Evolutionary conservation across 1,284 basidiomycete species (phyloP), one percentile per base, ranked within the genome.

Genomic region (Xanthoconium separans): DNA sequence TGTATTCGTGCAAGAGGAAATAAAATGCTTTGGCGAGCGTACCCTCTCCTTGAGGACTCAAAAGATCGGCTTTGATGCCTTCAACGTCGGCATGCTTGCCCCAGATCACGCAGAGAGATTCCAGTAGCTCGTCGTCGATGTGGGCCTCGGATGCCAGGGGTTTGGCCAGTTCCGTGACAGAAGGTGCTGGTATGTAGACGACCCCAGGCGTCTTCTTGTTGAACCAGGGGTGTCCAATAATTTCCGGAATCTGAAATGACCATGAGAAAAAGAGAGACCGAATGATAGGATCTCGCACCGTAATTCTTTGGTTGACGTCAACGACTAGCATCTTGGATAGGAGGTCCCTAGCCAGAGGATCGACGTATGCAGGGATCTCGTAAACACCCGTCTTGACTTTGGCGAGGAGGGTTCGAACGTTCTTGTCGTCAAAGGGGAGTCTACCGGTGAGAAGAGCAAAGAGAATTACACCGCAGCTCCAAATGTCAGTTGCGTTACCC

Each of bases 1-100:
- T 83, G 71, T 95, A 93, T 68, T 84, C 84, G 52, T 83, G 78
- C 22, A 97, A 79, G 44, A 97, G 78, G 70, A 92, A 94, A 68
- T 96, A 97, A 71, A 97, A 95, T 0, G 93, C 93, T 71, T 98
- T 98, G 29, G 93, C 91, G 68, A 93, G 86, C 5, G 85, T 87
- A 56, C 83, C 91, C 68, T 81, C 72, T 18, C 83, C 83, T 31
- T 77, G 75, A 13, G 83, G 80, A 34, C 83, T 80, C 58, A 88
- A 79, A 3, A 91, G 75, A 61, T 91, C 88, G 30, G 74, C 67
- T 52, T 76, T 79, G 64, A 91, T 86, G n/a, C 65, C 72, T 16
- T 83, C 76, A 22, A 77, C 76, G 29, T 79, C 73, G 2, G 82
- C 77, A 51, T 89, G 82, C 34, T 85, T 84, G 11, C 85, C 88